Base-by-base conservation (phyloP, 2,329 filamentous ascomycete species). In the Colletotrichum magnum region DNA sequence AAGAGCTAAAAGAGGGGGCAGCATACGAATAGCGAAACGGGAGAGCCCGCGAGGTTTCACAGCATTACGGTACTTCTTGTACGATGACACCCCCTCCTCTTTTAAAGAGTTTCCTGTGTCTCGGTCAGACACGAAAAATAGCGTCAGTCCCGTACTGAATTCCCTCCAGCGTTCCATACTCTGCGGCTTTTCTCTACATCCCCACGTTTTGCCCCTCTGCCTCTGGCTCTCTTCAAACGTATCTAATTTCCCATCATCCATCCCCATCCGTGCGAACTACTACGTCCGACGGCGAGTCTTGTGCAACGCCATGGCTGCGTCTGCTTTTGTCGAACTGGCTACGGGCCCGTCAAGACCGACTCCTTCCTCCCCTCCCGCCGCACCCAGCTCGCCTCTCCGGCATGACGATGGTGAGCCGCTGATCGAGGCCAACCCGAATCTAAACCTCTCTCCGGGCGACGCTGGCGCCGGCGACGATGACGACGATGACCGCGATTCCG, bases 401-500 rank as follows among this genome's bases (percentile, higher is more conserved):
- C 56, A 48, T 18, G 16, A 16, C 2, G 36, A 32, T 2, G 47
- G 18, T 12, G 18, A 28, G 21, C 16, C 57, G 5, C 43, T 4
- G 5, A 61, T 66, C 4, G 63, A 66, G 15, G 41, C 50, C 5
- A 57, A 66, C 26, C 63, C 63, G 5, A 18, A 28, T 1, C 28
- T 66, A 0, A 50, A n/a, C 32, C 9, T 36, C 32, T 6, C 32
- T 2, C 32, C 32, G 32, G 32, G 32, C 32, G 32, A 32, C 6
- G 28, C 28, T 7, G 28, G 32, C 12, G 59, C 71, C 9, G 70
- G 73, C 9, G 69, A 71, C 26, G 74, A 73, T 9, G 70, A 73
- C 10, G 70, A 75, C 15, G 69, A 72, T 36, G 75, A 76, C 24
- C 64, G 24, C 32, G 75, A 76, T 43, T 76, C 75, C 1, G 73